These are phyloP conservation scores for Coemansia sp. DNA, from an alignment of 192 early-diverging fungal species.

Conservation along the genomic window DNA sequence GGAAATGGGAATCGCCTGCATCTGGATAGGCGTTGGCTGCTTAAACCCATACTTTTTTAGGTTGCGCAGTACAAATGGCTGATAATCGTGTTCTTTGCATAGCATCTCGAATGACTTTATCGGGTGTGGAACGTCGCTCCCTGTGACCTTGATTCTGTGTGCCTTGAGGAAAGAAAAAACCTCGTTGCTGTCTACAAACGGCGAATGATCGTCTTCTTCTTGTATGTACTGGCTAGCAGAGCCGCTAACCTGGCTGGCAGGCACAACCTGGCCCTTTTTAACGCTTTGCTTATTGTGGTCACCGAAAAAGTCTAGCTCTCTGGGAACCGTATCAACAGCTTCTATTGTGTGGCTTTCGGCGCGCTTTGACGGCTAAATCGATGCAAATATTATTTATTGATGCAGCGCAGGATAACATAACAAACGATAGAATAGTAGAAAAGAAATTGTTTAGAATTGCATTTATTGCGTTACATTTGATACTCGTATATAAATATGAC, in stretches of 20 bases:
- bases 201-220: conserved; percentile 41
- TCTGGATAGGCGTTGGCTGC: conserved; percentile 88
- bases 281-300: conserved; percentile 23
- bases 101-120: conserved; percentile 81
- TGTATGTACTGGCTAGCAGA: conserved; percentile 47
- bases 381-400: neutral
- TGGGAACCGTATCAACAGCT: conserved; percentile 39
- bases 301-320: conserved; percentile 46
- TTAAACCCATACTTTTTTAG: conserved; percentile 68
- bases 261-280: conserved; percentile 18
- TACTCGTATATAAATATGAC: too few relatives aligned
- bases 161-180: conserved; percentile 71
- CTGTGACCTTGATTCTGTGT: conserved; percentile 80
- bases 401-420: neutral
- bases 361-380: conserved; percentile 18
- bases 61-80: conserved; percentile 73
- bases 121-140: conserved; percentile 84
- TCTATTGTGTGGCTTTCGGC: conserved; percentile 10
- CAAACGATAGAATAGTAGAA: neutral
- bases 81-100: conserved; percentile 67
- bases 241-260: conserved; percentile 38
- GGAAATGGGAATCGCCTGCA: conserved; percentile 89
- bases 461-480: too few relatives aligned
- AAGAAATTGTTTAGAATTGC: too few relatives aligned
- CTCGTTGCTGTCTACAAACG: conserved; percentile 35